These are phyloP conservation scores for Tephrocybe rancida DNA, from an alignment of 768 basidiomycete species.

Conservation along the genomic window DNA sequence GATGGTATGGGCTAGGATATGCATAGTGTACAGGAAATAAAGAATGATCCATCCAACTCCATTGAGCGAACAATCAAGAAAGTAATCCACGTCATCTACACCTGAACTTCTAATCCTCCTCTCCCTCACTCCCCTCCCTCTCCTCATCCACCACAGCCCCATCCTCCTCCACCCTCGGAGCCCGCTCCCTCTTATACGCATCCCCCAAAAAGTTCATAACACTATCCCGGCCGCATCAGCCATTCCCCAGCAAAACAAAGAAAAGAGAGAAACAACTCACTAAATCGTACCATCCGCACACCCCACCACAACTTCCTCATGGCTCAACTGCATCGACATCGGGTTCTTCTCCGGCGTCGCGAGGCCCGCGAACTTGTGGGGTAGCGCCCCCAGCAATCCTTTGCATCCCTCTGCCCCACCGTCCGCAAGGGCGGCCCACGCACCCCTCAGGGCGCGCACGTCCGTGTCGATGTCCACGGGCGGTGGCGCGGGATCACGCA, in stretches of 20 bases:
- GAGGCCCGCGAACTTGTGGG: slow-evolving; percentile 72
- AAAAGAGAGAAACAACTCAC: slow-evolving; percentile 44
- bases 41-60: too few relatives aligned
- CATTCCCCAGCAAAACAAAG: background rate
- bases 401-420: slow-evolving; percentile 37
- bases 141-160: background rate
- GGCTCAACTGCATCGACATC: slow-evolving; percentile 91
- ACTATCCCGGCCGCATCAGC: slow-evolving; percentile 14
- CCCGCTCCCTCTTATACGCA: slow-evolving; percentile 27
- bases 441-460: slow-evolving; percentile 72
- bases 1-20: too few relatives aligned
- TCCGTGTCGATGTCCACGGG: slow-evolving; percentile 22
- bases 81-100: background rate
- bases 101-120: background rate
- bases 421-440: slow-evolving; percentile 66
- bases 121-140: background rate
- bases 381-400: slow-evolving; percentile 64
- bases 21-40: too few relatives aligned
- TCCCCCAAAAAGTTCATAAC: slow-evolving; percentile 41
- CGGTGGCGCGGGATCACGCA: background rate
- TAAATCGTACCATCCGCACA: slow-evolving; percentile 93
- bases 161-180: slow-evolving; percentile 1
- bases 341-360: slow-evolving; percentile 92
- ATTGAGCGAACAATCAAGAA: too few relatives aligned
- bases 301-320: slow-evolving; percentile 89